Conservation (phyloP, 1,139 yeast genomes). For the Geotrichum europaeum region DNA sequence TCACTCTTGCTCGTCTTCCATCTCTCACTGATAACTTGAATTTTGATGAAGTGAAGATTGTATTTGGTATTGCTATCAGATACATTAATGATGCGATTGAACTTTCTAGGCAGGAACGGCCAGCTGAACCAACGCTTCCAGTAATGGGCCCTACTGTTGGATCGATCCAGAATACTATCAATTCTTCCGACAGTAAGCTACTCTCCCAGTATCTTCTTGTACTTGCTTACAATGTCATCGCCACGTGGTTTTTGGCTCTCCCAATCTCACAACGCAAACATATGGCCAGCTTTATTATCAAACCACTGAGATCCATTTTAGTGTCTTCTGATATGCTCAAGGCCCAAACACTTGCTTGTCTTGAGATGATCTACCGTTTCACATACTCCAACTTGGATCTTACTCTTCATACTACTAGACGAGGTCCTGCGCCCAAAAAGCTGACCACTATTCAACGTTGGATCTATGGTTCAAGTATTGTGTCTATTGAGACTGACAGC, state of each 20-base stretch:
- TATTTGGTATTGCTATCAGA: slow-evolving; percentile 78
- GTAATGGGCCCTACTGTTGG: slow-evolving; percentile 19
- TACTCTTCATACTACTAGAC: slow-evolving; percentile 34
- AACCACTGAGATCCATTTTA: slow-evolving; percentile 25
- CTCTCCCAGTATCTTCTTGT: slow-evolving; percentile 56
- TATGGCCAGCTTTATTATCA: slow-evolving; percentile 56
- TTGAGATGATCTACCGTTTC: slow-evolving; percentile 65
- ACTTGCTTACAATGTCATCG: slow-evolving; percentile 62
- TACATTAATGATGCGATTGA: slow-evolving; percentile 70
- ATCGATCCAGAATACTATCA: slow-evolving; percentile 17
- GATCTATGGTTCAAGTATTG: slow-evolving; percentile 56
- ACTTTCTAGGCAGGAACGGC: slow-evolving; percentile 33
- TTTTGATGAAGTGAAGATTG: slow-evolving; percentile 68
- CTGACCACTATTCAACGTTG: slow-evolving; percentile 41
- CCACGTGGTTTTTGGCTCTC: slow-evolving; percentile 69
- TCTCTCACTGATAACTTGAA: slow-evolving; percentile 65
- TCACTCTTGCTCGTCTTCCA: slow-evolving; percentile 62
- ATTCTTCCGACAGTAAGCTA: slow-evolving; percentile 20
- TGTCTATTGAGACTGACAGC: slow-evolving; percentile 52
- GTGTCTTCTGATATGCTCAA: slow-evolving; percentile 39
- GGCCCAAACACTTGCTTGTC: slow-evolving; percentile 55
- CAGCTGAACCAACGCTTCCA: slow-evolving; percentile 45
- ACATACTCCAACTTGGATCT: slow-evolving; percentile 61
- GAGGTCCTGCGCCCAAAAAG: slow-evolving; percentile 20
- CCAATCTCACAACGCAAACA: slow-evolving; percentile 52